Evolutionary conservation across 2,329 filamentous ascomycete species (phyloP), one percentile per base, ranked within the genome.

Genomic region (Colletotrichum godetiae): DNA sequence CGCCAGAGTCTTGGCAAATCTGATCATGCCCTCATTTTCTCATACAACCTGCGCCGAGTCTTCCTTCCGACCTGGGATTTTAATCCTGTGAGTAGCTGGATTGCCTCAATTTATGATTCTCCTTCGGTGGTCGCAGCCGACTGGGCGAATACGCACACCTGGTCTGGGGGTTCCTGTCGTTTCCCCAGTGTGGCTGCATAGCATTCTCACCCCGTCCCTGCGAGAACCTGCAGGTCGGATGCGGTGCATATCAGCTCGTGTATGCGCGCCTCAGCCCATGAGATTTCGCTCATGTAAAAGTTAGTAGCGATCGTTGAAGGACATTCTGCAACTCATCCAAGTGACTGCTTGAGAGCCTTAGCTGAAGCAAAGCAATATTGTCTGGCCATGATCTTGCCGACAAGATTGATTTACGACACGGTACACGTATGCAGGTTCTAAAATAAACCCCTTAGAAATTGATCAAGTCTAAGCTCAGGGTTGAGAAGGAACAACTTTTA

Each of bases 211-310:
- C 37, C 60, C 60, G 29, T 33, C 22, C 29, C 42, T 4, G 8
- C 13, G 24, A 6, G 37, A 49, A 1, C 37, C 24, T 57, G 10
- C 37, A 58, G 35, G 6, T 58, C 19, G 27, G 29, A 15, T 11
- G 15, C 5, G 27, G 53, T 69, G 67, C 61, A 69, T 27, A 60
- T 69, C 29, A 69, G 67, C 67, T 69, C 61, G 67, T 69, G 57
- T 69, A 69, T 69, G 67, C 53, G 61, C 58, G 60, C 53, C 61
- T 65, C 37, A 46, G 35, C 59, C 42, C 13, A 62, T 33, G 15
- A 22, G n/a, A 24, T 52, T 42, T 42, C 4, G 59, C 11, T 62
- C 15, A 29, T 62, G 27, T 5, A 13, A n/a, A 27, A 37, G 42
- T 0, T 19, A 8, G 42, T n/a, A 4, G 42, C n/a, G 4, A 8